phyloP scores from a whole-genome alignment of 257 asterid species.

The Ophiorrhiza pumila region DNA sequence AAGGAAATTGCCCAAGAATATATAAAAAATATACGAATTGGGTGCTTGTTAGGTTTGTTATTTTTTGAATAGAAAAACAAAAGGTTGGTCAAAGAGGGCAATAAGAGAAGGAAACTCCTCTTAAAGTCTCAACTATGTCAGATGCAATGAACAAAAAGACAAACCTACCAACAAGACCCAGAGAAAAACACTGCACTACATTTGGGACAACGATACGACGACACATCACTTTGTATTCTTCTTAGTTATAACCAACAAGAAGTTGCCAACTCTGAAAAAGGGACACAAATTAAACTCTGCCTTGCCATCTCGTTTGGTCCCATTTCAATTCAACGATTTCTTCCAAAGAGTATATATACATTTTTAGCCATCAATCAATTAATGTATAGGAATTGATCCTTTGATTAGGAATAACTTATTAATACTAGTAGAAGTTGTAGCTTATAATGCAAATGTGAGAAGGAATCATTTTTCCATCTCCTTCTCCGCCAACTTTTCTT shows the following conservation, averaged over 20 bases:
- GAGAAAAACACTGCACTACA: background rate
- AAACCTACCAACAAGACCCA: background rate
- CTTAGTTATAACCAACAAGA: conserved; percentile 8
- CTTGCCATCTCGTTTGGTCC: background rate
- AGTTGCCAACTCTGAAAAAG: conserved; percentile 18
- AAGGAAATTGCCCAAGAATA: too few species aligned
- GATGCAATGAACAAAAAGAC: background rate
- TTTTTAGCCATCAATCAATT: background rate
- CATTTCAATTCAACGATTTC: conserved; percentile 5
- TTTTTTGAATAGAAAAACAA: too few species aligned
- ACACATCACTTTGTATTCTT: background rate
- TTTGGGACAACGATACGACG: conserved; percentile 7
- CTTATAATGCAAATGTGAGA: conserved; percentile 18
- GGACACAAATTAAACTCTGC: background rate
- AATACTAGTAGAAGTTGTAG: background rate
- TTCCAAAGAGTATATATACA: background rate
- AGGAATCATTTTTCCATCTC: conserved; percentile 16
- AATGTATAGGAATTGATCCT: background rate
- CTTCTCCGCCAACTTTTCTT: conserved; percentile 33
- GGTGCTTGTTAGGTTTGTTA: too few species aligned
- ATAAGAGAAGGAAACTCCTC: background rate
- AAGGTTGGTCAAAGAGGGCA: background rate
- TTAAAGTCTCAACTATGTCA: background rate
- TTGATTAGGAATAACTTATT: background rate
- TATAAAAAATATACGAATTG: too few species aligned